Evolutionary conservation across 2,329 filamentous ascomycete species (phyloP).

Genomic region (Botryotinia calthae): DNA sequence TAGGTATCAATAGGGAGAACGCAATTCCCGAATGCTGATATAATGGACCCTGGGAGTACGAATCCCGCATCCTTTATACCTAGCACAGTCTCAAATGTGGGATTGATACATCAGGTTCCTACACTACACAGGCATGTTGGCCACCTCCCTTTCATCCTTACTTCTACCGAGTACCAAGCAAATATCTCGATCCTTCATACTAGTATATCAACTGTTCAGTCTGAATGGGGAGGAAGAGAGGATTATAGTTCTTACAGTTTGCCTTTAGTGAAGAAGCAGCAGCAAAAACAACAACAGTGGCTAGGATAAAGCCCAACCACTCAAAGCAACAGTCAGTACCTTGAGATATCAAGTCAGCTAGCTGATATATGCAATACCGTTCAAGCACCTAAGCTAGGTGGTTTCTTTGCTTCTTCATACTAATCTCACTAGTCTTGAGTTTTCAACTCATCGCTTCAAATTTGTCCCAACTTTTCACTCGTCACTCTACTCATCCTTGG

Average conservation of each 20-base stretch:
- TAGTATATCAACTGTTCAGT: not conserved
- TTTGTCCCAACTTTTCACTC: not conserved
- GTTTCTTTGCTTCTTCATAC: not conserved
- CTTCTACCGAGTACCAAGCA: not conserved
- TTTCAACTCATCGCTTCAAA: not conserved
- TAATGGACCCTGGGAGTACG: not conserved
- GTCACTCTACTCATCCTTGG: not conserved
- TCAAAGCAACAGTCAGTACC: not conserved
- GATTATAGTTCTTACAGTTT: not conserved
- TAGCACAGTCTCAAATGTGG: not conserved
- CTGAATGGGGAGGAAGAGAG: not conserved
- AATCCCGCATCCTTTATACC: not conserved
- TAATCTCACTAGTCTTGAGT: not conserved
- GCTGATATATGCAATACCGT: not conserved
- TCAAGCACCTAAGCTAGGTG: not conserved
- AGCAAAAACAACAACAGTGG: not conserved
- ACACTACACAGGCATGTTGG: not conserved
- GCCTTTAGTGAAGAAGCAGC: not conserved
- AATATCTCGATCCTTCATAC: not conserved
- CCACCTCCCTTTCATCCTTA: not conserved
- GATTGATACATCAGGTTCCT: not conserved
- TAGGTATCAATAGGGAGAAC: not conserved
- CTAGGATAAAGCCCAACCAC: not conserved
- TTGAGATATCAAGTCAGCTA: not conserved
- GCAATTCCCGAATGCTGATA: not conserved